Base-by-base conservation (phyloP, 1,284 basidiomycete genomes). In the Polyporus tsugae region DNA sequence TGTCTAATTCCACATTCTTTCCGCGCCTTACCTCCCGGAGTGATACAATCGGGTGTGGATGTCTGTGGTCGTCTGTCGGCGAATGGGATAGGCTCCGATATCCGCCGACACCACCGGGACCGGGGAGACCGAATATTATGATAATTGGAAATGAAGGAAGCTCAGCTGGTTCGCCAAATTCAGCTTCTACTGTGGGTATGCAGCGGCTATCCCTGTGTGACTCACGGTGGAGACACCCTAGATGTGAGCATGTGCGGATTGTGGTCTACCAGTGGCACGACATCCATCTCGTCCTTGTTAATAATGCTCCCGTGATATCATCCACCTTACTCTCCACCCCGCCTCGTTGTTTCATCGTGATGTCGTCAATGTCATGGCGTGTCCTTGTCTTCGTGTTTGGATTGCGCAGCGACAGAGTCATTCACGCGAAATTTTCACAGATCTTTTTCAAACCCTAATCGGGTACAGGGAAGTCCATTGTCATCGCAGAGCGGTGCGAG, bases 1-100 rank as follows among this genome's bases (percentile, higher is more conserved):
- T 62, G 68, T 53, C 62, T 67, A 72, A 70, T 70, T 29, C 61
- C 62, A 62, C 60, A 42, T 65, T 60, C 64, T 58, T 65, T 61
- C 49, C 52, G 41, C 62, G 9, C n/a, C 42, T 13, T 41, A 7
- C 25, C 33, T 13, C 19, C 19, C n/a, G 9, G 22, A 39, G 39
- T 19, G 38, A 60, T 25, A 13, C 33, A 13, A 36, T 38, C 15
- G 29, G 15, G 29, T 2, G 7, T 19, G 55, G 33, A 49, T 25
- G 11, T 59, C 33, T 46, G 29, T 55, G 17, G 55, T 59, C 41
- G 42, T 22, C 33, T 36, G 52, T 55, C 33, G 52, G 52, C 25
- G 29, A 55, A 35, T 19, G 9, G 33, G 5, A 55, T 29, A 19
- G 25, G 29, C 35, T 38, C 55, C 55, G 33, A 58, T 17, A 35